A percentile compares a stretch with the other conserved stretches of the same genome.
Evolutionary conservation across 1,284 basidiomycete species (phyloP).

Genomic region (Ceratobasidium theobromae): DNA sequence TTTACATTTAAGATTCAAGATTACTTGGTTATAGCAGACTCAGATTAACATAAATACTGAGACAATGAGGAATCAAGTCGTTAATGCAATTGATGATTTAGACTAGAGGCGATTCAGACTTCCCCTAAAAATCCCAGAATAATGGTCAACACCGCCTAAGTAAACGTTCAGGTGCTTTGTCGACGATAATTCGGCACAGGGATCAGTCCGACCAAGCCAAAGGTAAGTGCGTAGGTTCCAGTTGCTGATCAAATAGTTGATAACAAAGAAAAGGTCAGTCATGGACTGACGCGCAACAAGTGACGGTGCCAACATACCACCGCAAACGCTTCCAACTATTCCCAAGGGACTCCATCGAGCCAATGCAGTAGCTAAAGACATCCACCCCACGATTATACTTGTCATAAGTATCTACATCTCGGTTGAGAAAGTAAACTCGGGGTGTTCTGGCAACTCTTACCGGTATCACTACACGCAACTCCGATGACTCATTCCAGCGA

Average conservation of each 20-base stretch:
- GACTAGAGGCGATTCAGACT: no score
- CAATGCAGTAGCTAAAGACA: constrained; percentile 6
- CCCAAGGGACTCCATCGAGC: constrained; percentile 15
- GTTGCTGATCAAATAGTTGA: constrained; percentile 14
- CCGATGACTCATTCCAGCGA: constrained; percentile 32
- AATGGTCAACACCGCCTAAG: not conserved
- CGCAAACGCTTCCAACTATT: constrained; percentile 4
- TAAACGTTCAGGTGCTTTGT: not conserved
- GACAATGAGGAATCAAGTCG: not conserved
- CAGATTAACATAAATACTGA: not conserved
- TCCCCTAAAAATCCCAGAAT: not conserved
- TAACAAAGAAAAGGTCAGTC: not conserved
- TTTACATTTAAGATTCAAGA: no score
- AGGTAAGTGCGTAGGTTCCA: constrained; percentile 35
- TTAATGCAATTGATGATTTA: no score
- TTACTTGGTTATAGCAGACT: not conserved
- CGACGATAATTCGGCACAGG: constrained; percentile 26
- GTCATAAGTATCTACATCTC: constrained; percentile 15
- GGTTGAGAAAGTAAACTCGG: not conserved
- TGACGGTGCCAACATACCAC: not conserved
- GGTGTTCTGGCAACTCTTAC: constrained; percentile 8
- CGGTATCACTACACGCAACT: constrained; percentile 32
- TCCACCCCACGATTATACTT: constrained; percentile 21
- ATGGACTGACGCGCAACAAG: not conserved
- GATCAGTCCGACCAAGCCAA: constrained; percentile 35